phyloP scores from a whole-genome alignment of 257 asterid species.

The Penstemon davidsonii region DNA sequence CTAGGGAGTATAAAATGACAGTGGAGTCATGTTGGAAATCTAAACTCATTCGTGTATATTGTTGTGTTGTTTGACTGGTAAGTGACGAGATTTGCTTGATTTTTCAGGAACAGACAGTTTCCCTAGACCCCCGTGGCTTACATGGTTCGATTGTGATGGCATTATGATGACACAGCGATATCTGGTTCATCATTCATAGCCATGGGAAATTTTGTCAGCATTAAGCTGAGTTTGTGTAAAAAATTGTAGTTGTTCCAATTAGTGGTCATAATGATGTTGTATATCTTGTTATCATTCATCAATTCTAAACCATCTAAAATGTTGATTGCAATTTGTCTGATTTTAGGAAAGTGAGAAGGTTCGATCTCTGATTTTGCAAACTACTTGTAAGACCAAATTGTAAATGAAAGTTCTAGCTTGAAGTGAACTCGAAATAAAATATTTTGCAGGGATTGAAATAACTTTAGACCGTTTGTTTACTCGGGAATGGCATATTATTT shows the following conservation, averaged over 20 bases:
- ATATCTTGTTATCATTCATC: conserved; percentile 18
- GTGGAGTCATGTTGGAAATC: too few relatives aligned
- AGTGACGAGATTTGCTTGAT: conserved; percentile 13
- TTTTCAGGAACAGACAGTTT: conserved; percentile 45
- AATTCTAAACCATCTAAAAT: conserved; percentile 13
- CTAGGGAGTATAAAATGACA: too few relatives aligned
- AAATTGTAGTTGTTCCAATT: conserved; percentile 30
- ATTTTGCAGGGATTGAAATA: too few relatives aligned
- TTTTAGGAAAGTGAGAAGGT: conserved; percentile 27
- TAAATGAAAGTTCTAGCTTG: conserved; percentile 26
- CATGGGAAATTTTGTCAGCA: conserved; percentile 35
- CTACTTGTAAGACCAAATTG: conserved; percentile 25
- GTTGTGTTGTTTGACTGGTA: background rate
- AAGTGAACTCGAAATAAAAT: background rate
- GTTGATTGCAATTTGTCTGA: conserved; percentile 34
- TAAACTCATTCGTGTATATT: background rate
- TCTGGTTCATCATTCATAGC: conserved; percentile 20
- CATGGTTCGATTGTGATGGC: conserved; percentile 1
- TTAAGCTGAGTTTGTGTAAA: conserved; percentile 38
- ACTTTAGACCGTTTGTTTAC: too few relatives aligned
- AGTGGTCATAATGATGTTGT: conserved; percentile 27
- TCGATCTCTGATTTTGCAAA: conserved; percentile 30
- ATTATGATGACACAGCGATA: conserved; percentile 8
- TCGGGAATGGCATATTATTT: too few relatives aligned
- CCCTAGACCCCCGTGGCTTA: conserved; percentile 19